Conservation (phyloP, 2,329 filamentous ascomycete genomes). For the Malbranchea zuffiana region DNA sequence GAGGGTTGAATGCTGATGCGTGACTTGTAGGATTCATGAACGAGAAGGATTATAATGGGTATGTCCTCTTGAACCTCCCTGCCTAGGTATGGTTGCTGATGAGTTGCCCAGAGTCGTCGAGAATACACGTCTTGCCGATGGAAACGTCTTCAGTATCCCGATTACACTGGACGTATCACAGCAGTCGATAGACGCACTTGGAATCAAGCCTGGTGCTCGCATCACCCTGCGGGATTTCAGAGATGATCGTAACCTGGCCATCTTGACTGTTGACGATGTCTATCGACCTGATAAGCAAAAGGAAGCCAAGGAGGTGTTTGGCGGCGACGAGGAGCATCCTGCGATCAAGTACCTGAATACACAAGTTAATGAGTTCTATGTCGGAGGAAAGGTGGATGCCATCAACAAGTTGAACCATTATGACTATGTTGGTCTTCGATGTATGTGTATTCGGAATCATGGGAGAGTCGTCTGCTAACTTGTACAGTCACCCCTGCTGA, state of each 20-base stretch:
- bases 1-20: constrained; percentile 9
- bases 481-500: constrained; percentile 75
- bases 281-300: constrained; percentile 90
- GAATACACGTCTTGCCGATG: constrained; percentile 74
- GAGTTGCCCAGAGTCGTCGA: constrained; percentile 62
- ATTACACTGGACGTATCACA: constrained; percentile 83
- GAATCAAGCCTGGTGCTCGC: constrained; percentile 67
- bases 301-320: constrained; percentile 91
- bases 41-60: constrained; percentile 94
- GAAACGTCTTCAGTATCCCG: constrained; percentile 89
- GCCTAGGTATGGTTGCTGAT: constrained; percentile 5
- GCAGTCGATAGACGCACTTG: constrained; percentile 60
- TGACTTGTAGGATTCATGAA: constrained; percentile 71
- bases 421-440: constrained; percentile 94
- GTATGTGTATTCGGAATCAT: constrained; percentile 40
- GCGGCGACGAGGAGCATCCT: constrained; percentile 81
- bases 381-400: constrained; percentile 92
- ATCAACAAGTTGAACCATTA: constrained; percentile 95
- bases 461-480: not conserved
- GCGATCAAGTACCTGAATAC: constrained; percentile 82
- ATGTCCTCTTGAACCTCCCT: constrained; percentile 26
- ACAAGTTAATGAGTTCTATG: constrained; percentile 74
- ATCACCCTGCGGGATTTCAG: constrained; percentile 88
- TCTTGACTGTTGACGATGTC: constrained; percentile 88
- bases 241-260: constrained; percentile 91